phyloP scores from a whole-genome alignment of 495 filamentous ascomycete species.

The Neurospora sp. region DNA sequence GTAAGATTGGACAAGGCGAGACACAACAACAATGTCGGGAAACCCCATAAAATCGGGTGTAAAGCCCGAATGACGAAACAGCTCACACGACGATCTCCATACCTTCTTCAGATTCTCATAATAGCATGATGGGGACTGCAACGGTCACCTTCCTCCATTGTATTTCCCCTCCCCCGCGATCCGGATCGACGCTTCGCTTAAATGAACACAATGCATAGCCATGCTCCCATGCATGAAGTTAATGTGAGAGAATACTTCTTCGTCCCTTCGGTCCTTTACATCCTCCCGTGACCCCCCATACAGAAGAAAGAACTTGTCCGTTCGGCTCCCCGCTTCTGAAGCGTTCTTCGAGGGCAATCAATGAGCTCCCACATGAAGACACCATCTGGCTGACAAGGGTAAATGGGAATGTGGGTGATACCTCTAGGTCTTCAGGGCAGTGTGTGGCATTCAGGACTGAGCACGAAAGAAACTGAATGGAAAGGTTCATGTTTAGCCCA shows the following conservation, averaged over 20 bases:
- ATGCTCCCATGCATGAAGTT: neutral
- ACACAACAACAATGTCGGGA: too few species aligned
- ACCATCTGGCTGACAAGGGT: neutral
- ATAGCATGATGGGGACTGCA: too few species aligned
- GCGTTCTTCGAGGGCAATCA: neutral
- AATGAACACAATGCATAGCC: neutral
- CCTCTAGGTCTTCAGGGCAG: too few species aligned
- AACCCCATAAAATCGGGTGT: neutral
- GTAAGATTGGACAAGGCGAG: too few species aligned
- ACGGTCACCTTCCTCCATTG: too few species aligned
- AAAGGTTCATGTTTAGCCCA: too few species aligned
- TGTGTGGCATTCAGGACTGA: too few species aligned
- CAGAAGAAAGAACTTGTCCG: neutral
- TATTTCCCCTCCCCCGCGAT: too few species aligned
- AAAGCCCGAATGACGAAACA: neutral
- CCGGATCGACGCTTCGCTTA: neutral
- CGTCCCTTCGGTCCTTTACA: too few species aligned
- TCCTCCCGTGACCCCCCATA: too few species aligned
- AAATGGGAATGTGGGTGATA: neutral
- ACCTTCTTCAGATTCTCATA: neutral
- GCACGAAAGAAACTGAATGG: too few species aligned
- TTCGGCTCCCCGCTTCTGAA: neutral
- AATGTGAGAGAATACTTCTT: neutral
- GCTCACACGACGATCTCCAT: neutral
- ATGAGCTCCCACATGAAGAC: too few species aligned